Evolutionary conservation across 345 rosid species (phyloP).

Genomic region (Corchorus olitorius): DNA sequence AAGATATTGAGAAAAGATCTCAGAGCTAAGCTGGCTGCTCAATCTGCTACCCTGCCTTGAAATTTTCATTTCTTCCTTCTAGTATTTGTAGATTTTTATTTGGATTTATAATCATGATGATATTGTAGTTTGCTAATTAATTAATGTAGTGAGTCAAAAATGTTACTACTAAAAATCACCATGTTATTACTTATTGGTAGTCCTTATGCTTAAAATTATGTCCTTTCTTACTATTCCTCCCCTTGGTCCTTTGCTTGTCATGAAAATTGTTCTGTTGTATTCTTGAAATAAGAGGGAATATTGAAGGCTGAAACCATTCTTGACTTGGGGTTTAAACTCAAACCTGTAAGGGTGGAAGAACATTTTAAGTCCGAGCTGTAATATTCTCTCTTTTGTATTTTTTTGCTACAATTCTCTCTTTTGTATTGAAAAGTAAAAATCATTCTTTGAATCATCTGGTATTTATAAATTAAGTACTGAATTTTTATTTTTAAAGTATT

Average conservation of each 20-base stretch:
- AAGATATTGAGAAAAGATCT: conserved; percentile 87
- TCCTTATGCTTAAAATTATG: neutral
- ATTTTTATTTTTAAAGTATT: too few species aligned
- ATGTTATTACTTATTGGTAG: neutral
- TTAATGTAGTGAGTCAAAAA: neutral
- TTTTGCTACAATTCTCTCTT: conserved; percentile 5
- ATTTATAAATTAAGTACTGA: neutral
- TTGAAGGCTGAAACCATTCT: neutral
- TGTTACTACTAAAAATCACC: neutral
- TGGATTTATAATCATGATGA: neutral
- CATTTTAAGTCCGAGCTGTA: neutral
- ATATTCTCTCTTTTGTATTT: neutral
- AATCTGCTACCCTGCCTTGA: conserved; percentile 28
- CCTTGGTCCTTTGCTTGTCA: neutral
- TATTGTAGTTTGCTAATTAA: neutral
- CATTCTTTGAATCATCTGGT: conserved; percentile 8
- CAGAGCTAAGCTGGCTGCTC: conserved; percentile 56
- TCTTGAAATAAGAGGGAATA: conserved; percentile 1
- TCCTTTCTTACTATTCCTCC: neutral
- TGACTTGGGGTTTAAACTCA: neutral
- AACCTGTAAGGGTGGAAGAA: neutral
- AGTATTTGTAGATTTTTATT: neutral
- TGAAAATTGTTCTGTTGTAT: neutral
- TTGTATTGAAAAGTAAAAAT: neutral
- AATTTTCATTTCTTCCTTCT: neutral